phyloP scores from a whole-genome alignment of 441 rosid species.

The Daphne laureola region DNA sequence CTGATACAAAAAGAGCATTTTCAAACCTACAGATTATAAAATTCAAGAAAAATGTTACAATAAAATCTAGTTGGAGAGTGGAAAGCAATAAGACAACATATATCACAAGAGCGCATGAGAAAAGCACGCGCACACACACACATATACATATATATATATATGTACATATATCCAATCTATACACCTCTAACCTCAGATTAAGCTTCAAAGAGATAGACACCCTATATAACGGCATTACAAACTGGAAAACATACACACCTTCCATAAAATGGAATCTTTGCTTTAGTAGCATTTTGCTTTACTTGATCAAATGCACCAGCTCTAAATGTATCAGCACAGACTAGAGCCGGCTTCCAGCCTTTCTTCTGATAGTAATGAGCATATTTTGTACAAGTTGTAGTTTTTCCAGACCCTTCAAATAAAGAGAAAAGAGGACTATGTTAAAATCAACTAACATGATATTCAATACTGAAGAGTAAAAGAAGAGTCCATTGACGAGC shows the following conservation, averaged over 20 bases:
- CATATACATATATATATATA: no score
- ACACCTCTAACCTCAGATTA: no score
- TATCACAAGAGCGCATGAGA: no score
- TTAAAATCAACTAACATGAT: no score
- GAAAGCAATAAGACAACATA: background rate
- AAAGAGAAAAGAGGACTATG: no score
- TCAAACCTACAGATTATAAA: no score
- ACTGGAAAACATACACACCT: constrained; percentile 30
- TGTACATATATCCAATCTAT: no score
- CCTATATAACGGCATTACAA: background rate
- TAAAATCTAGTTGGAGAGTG: background rate
- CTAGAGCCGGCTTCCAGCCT: constrained; percentile 85
- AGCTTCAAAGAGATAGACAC: no score
- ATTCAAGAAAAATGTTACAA: no score
- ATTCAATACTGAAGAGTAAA: no score
- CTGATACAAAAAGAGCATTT: background rate
- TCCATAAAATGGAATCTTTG: constrained; percentile 86
- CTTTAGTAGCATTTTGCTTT: constrained; percentile 91
- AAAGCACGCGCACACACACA: no score
- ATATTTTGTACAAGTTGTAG: constrained; percentile 84
- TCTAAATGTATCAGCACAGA: constrained; percentile 93
- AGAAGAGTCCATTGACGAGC: background rate
- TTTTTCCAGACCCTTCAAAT: constrained; percentile 79
- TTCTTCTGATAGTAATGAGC: constrained; percentile 91
- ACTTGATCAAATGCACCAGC: constrained; percentile 96